Base-by-base conservation (phyloP, 495 filamentous ascomycete species). In the Neurospora cerealis region DNA sequence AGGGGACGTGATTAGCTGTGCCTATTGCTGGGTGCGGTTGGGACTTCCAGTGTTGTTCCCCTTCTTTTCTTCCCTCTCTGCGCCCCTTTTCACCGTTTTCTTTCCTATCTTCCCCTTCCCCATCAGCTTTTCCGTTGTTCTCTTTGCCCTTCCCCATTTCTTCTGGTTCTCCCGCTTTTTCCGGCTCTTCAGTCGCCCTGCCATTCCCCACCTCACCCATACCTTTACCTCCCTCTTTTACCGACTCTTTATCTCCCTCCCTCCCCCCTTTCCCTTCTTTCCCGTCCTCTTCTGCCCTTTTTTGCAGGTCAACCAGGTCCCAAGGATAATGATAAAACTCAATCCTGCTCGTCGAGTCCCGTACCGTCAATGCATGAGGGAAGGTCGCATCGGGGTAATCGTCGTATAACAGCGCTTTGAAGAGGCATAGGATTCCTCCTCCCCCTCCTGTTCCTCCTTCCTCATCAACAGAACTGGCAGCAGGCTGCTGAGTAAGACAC, bases 331-430 rank as follows among this genome's bases (percentile, higher is more conserved):
- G 69, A 46, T 75, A 75, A 41, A 74, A 69, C 69, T 75, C 74
- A n/a, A 75, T 74, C 28, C 74, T 46, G 1, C 72, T 66, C 7
- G 73, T 71, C 32, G 41, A 39, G 28, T 75, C 72, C 7, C 74
- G 24, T 0, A 75, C 39, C 11, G 74, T 73, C 46, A 75, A 13
- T 28, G 72, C 72, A 54, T 75, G 66, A 28, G 71, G 44, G 17
- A 44, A 74, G 5, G 72, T 48, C 6, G 42, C 37, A 21, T 74
- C 72, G 5, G 46, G 37, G 5, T 46, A 42, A 66, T 75, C 69
- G 4, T 73, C 38, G 69, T 74, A 75, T 13, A 75, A 13, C 0
- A 75, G 34, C 2, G 69, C 72, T 34, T 41, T 60, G 28, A 75
- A 75, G 32, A 75, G 69, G 1, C 54, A 36, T 13, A 75, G 72